phyloP scores from a whole-genome alignment of 2,329 filamentous ascomycete genomes.

The Arthrobotrys megalospora region DNA sequence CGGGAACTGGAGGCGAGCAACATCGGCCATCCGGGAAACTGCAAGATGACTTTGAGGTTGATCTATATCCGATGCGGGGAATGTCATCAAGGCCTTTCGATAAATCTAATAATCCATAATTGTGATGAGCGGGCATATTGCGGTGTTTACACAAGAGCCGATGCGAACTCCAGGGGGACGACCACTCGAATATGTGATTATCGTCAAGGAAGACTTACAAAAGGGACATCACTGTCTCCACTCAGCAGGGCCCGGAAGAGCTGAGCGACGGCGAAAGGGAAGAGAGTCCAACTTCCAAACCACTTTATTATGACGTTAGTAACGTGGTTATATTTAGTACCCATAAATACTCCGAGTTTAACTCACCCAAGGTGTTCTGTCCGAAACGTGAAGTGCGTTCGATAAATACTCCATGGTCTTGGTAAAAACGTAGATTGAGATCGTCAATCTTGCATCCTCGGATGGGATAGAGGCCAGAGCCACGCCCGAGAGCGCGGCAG shows the following conservation, averaged over 20 bases:
- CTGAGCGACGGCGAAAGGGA: slow-evolving; percentile 44
- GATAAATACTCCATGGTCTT: slow-evolving; percentile 51
- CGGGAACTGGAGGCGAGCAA: slow-evolving; percentile 46
- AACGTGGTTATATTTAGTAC: not conserved
- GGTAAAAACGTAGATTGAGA: slow-evolving; percentile 48
- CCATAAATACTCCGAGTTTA: not conserved
- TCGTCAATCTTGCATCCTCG: slow-evolving; percentile 31
- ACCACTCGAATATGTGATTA: too few relatives aligned
- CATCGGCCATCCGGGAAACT: slow-evolving; percentile 22
- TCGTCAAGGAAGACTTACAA: slow-evolving; percentile 21
- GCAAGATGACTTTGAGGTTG: not conserved
- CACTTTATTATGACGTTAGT: slow-evolving; percentile 31
- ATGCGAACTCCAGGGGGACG: too few relatives aligned
- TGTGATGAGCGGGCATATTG: not conserved
- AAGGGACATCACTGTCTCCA: slow-evolving; percentile 27
- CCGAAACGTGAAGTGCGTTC: slow-evolving; percentile 28
- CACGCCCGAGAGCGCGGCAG: slow-evolving; percentile 40
- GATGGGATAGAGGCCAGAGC: slow-evolving; percentile 33
- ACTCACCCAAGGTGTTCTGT: slow-evolving; percentile 38
- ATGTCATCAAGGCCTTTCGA: slow-evolving; percentile 34
- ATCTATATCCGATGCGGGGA: slow-evolving; percentile 11
- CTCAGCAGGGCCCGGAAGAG: slow-evolving; percentile 38
- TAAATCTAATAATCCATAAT: slow-evolving; percentile 26
- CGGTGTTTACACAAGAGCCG: too few relatives aligned
- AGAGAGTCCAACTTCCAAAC: slow-evolving; percentile 53